Base-by-base conservation (phyloP, 1,284 basidiomycete species). In the Sphagnurus paluster region DNA sequence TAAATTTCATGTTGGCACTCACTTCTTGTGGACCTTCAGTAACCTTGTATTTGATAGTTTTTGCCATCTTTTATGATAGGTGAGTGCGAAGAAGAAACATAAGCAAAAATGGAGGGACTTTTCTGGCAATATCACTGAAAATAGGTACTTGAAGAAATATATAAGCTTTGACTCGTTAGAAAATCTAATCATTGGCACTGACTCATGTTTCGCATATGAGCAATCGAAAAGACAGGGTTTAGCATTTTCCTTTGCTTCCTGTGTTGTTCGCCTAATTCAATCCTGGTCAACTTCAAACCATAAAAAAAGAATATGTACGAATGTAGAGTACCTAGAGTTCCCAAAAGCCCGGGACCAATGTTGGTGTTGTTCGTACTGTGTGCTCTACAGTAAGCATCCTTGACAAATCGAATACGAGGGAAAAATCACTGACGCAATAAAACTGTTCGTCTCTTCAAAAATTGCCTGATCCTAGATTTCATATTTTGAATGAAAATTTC, bases 171-270 rank as follows among this genome's bases (percentile, higher is more conserved):
- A n/a, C n/a, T n/a, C n/a, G n/a, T n/a, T n/a, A n/a, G 5, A 19
- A 4, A 11, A 28, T 17, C 30, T 20, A 8, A n/a, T n/a, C 37
- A n/a, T n/a, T n/a, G n/a, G n/a, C n/a, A 29, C 57, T 14, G 34
- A 59, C 58, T 42, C 58, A 75, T 62, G 9, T 59, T 52, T 2
- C 70, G 69, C 55, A 77, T 66, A 39, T 76, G 70, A n/a, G n/a
- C n/a, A n/a, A n/a, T n/a, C n/a, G n/a, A n/a, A n/a, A n/a, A n/a
- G n/a, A n/a, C n/a, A n/a, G 73, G 75, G 44, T 70, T 73, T 20
- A 78, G 58, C 56, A 77, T 65, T 54, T 75, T 75, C 4, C 74
- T 64, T 48, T 76, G 72, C 42, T 64, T 69, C 36, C 60, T 61
- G 52, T 76, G 74, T 17, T 67, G 63, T 21, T 70, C 61, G 0